phyloP scores from a whole-genome alignment of 768 basidiomycete species.

The Naganishia randhawae region DNA sequence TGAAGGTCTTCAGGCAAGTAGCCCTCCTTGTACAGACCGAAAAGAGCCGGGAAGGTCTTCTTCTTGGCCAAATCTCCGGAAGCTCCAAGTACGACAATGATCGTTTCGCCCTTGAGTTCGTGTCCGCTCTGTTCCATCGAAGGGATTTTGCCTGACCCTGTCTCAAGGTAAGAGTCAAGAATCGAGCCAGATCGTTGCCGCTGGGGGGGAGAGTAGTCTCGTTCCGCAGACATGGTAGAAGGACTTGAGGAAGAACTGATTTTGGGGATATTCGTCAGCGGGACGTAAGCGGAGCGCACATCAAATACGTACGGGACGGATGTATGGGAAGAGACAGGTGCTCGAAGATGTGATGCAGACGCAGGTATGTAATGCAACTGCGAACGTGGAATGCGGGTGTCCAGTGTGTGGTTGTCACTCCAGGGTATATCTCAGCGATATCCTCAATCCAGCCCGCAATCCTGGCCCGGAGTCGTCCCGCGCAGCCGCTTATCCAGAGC shows the following conservation, averaged over 20 bases:
- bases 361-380: background rate
- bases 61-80: slow-evolving; percentile 98
- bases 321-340: background rate
- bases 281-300: background rate
- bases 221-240: background rate
- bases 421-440: background rate
- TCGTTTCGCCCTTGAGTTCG: slow-evolving; percentile 76
- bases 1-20: slow-evolving; percentile 77
- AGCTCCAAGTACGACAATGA: slow-evolving; percentile 89
- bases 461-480: slow-evolving; percentile 10
- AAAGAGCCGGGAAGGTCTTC: slow-evolving; percentile 97
- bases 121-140: slow-evolving; percentile 75
- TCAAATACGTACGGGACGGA: background rate
- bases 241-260: background rate
- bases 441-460: background rate
- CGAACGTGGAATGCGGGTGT: background rate
- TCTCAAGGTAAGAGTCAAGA: slow-evolving; percentile 27
- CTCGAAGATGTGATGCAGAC: background rate
- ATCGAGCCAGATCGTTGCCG: slow-evolving; percentile 18
- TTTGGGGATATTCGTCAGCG: background rate
- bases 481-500: slow-evolving; percentile 18
- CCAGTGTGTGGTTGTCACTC: background rate
- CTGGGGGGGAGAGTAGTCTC: background rate
- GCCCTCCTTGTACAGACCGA: slow-evolving; percentile 74
- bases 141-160: slow-evolving; percentile 69